phyloP scores from a whole-genome alignment of 176 grass and related monocot genomes.

The Otatea glauca region DNA sequence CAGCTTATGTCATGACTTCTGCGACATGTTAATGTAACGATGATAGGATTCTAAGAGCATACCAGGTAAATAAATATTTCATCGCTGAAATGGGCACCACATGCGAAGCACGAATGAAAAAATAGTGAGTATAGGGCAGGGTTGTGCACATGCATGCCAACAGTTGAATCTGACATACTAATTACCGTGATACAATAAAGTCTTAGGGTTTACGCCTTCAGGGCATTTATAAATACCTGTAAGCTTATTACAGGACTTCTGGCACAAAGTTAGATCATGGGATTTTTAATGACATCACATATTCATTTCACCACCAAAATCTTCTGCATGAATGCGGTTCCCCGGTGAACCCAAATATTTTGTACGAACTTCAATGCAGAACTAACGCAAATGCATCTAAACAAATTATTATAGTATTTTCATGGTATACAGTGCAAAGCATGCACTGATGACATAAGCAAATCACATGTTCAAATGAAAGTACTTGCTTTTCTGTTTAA shows the following conservation, averaged over 20 bases:
- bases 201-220: not conserved
- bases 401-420: not conserved
- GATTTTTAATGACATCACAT: not conserved
- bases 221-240: slow-evolving; percentile 13
- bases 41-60: not conserved
- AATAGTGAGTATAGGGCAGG: not conserved
- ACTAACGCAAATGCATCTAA: not conserved
- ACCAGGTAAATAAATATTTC: not conserved
- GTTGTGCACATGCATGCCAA: not conserved
- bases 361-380: not conserved
- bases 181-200: not conserved
- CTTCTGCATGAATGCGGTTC: not conserved
- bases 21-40: not conserved
- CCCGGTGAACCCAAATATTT: not conserved
- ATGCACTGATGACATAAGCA: not conserved
- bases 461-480: slow-evolving; percentile 10
- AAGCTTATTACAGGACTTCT: slow-evolving; percentile 1
- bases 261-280: slow-evolving; percentile 4
- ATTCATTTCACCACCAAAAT: slow-evolving; percentile 5
- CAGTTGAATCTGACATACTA: not conserved
- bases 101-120: not conserved
- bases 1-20: slow-evolving; percentile 2
- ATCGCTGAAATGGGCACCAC: too few relatives aligned
- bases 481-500: not conserved
- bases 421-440: not conserved